Evolutionary conservation across 495 filamentous ascomycete species (phyloP).

Genomic region (Penicillium daleae): DNA sequence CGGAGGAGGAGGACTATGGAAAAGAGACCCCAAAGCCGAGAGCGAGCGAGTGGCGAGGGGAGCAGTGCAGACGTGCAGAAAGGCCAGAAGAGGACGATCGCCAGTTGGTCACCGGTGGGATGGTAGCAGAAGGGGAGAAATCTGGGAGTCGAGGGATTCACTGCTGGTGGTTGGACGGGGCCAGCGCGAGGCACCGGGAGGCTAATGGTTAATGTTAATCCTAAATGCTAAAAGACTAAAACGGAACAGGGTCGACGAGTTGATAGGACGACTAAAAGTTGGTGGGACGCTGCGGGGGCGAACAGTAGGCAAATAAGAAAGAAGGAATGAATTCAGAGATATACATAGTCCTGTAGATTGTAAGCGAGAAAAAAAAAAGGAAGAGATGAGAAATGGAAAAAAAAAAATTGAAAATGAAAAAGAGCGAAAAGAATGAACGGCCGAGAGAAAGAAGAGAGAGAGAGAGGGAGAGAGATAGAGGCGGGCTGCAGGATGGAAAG

Average conservation of each 20-base stretch:
- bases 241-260: conserved; percentile 1
- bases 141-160: conserved; percentile 1
- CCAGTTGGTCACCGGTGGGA: conserved; percentile 9
- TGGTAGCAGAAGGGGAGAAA: conserved; percentile 5
- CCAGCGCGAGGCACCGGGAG: conserved; percentile 17
- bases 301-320: conserved; percentile 13
- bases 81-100: conserved; percentile 6
- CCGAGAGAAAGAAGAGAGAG: background rate
- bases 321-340: background rate
- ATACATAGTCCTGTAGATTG: background rate
- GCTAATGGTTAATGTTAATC: conserved; percentile 27
- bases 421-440: too few species aligned
- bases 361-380: background rate
- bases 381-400: background rate
- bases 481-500: background rate
- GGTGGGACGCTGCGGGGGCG: conserved; percentile 11
- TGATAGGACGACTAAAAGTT: background rate
- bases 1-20: too few species aligned
- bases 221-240: conserved; percentile 15
- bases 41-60: too few species aligned
- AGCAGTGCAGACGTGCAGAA: conserved; percentile 4
- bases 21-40: background rate
- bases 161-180: conserved; percentile 4
- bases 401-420: background rate
- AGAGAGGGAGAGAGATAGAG: background rate